A percentile compares a stretch with the other conserved stretches of the same genome.
Conservation (phyloP, 2,329 filamentous ascomycete species). For the Corynespora cassiicola region DNA sequence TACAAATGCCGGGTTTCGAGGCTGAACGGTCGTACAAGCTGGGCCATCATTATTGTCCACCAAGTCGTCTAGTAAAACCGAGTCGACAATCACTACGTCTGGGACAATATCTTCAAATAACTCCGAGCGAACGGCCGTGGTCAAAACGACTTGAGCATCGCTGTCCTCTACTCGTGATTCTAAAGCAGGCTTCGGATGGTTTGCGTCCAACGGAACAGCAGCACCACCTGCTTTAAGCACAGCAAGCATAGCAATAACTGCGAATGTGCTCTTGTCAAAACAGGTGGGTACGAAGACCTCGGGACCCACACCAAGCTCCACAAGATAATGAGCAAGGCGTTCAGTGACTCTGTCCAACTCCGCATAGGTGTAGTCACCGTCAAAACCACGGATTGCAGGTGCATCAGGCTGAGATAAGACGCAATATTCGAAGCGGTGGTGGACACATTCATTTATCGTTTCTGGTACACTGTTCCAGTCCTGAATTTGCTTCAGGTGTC, state of each 20-base stretch:
- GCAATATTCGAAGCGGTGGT: conserved; percentile 33
- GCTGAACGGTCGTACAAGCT: conserved; percentile 25
- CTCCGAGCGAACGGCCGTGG: conserved; percentile 43
- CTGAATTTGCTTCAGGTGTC: conserved; percentile 37
- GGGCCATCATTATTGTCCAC: conserved; percentile 12
- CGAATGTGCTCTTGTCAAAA: conserved; percentile 47
- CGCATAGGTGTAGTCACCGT: conserved; percentile 40
- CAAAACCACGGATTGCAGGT: conserved; percentile 39
- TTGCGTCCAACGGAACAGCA: conserved; percentile 44
- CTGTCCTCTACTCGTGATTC: conserved; percentile 49
- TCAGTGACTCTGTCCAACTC: conserved; percentile 33
- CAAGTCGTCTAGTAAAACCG: conserved; percentile 43
- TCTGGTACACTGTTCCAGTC: conserved; percentile 40
- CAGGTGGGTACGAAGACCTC: conserved; percentile 44
- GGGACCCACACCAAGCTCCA: conserved; percentile 35
- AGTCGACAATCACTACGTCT: conserved; percentile 43
- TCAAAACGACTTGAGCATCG: conserved; percentile 48
- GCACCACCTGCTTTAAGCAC: conserved; percentile 48
- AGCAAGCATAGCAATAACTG: conserved; percentile 44
- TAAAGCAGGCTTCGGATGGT: conserved; percentile 41
- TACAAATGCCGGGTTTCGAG: conserved; percentile 36
- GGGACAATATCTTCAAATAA: conserved; percentile 51
- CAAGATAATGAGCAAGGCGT: conserved; percentile 35
- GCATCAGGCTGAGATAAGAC: conserved; percentile 31
- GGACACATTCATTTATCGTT: conserved; percentile 38